Conservation (phyloP, 495 filamentous ascomycete genomes). For the Pseudevernia furfuracea region DNA sequence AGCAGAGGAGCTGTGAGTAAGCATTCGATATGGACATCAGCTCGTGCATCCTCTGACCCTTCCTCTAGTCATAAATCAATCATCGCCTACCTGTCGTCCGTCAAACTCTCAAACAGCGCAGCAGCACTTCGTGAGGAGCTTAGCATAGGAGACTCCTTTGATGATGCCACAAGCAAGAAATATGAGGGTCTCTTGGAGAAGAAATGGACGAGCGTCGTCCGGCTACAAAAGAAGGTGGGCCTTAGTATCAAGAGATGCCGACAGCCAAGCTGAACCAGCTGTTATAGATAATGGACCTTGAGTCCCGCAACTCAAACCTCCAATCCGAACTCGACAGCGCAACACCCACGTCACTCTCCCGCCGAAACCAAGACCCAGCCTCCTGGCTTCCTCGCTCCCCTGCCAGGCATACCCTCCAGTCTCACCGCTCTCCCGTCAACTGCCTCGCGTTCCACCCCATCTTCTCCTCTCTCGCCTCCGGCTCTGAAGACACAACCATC, state of each 20-base stretch:
- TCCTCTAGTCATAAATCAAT: slow-evolving; percentile 72
- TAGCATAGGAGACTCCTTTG: slow-evolving; percentile 46
- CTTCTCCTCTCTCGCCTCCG: slow-evolving; percentile 85
- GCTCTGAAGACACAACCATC: slow-evolving; percentile 86
- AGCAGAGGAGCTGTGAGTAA: slow-evolving; percentile 78
- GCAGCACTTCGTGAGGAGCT: slow-evolving; percentile 49
- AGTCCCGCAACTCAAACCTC: slow-evolving; percentile 58
- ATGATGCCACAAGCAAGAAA: slow-evolving; percentile 70
- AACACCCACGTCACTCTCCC: slow-evolving; percentile 74
- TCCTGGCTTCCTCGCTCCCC: slow-evolving; percentile 80
- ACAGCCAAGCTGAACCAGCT: slow-evolving; percentile 15
- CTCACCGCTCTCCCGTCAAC: slow-evolving; percentile 73
- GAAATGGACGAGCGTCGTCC: slow-evolving; percentile 91
- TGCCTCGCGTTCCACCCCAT: slow-evolving; percentile 92
- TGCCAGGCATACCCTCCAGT: slow-evolving; percentile 73
- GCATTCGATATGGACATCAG: slow-evolving; percentile 7
- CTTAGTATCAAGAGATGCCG: neutral
- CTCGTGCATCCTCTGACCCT: slow-evolving; percentile 13
- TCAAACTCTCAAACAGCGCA: slow-evolving; percentile 58
- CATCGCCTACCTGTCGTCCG: slow-evolving; percentile 76
- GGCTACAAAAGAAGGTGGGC: slow-evolving; percentile 80
- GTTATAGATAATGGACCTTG: slow-evolving; percentile 85
- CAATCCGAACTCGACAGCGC: slow-evolving; percentile 78
- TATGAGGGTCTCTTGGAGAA: slow-evolving; percentile 87
- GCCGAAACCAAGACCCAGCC: slow-evolving; percentile 73